Evolutionary conservation across 1,284 basidiomycete genomes (phyloP).

Genomic region (Malassezia obtusa): DNA sequence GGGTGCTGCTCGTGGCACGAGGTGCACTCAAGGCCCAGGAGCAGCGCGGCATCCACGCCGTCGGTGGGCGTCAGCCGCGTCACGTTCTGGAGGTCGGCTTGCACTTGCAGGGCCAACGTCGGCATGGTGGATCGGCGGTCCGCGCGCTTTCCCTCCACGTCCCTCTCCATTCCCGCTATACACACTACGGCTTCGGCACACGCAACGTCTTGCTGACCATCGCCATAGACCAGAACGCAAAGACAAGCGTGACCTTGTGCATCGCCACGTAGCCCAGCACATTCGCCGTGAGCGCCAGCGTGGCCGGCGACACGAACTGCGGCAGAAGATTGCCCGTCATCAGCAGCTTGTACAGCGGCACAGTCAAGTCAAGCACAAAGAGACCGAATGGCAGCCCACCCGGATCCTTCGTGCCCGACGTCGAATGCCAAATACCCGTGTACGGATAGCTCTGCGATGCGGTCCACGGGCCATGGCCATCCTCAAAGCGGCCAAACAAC

Average conservation of each 20-base stretch:
- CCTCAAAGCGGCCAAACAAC: slow-evolving; percentile 55
- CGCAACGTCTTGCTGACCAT: slow-evolving; percentile 45
- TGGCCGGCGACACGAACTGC: not conserved
- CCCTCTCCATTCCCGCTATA: not conserved
- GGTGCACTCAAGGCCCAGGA: slow-evolving; percentile 37
- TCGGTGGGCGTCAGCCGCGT: slow-evolving; percentile 28
- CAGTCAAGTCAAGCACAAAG: slow-evolving; percentile 24
- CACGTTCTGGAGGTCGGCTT: slow-evolving; percentile 36
- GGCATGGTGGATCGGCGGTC: slow-evolving; percentile 7
- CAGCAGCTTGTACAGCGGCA: slow-evolving; percentile 15
- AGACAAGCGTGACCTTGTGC: slow-evolving; percentile 36
- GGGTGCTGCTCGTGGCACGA: slow-evolving; percentile 42
- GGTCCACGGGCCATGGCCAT: slow-evolving; percentile 24
- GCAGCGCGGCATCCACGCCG: slow-evolving; percentile 30
- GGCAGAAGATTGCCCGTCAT: slow-evolving; percentile 3
- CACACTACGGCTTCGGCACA: slow-evolving; percentile 39
- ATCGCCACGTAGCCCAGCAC: slow-evolving; percentile 21
- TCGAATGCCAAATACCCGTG: slow-evolving; percentile 18
- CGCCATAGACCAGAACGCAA: slow-evolving; percentile 36
- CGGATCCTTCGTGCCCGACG: not conserved
- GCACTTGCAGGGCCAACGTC: slow-evolving; percentile 32
- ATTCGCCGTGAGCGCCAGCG: slow-evolving; percentile 10
- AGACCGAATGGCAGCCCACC: slow-evolving; percentile 31
- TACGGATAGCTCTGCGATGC: slow-evolving; percentile 12
- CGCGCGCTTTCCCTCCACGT: too few relatives aligned